phyloP scores from a whole-genome alignment of 208 protist genomes.

The Crithidia brevicula region DNA sequence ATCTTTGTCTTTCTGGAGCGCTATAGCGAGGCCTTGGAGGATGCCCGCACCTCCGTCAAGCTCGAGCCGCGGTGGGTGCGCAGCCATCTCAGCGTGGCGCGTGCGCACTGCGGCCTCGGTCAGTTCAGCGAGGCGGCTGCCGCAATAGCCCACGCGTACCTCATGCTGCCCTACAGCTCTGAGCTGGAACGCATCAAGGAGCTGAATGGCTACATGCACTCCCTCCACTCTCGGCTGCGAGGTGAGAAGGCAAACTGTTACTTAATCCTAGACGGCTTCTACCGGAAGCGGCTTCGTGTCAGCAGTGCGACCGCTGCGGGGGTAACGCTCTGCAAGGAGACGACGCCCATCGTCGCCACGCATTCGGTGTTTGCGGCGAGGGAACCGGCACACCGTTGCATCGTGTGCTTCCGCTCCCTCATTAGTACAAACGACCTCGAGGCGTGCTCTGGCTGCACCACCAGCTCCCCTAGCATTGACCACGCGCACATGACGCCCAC shows the following conservation, averaged over 20 bases:
- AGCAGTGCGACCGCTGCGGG: slow-evolving; percentile 10
- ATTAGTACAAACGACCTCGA: slow-evolving; percentile 1
- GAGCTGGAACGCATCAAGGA: slow-evolving; percentile 62
- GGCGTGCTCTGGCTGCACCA: background rate
- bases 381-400: slow-evolving; percentile 41
- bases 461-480: background rate
- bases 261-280: slow-evolving; percentile 56
- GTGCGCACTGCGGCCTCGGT: slow-evolving; percentile 61
- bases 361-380: slow-evolving; percentile 44
- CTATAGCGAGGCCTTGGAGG: slow-evolving; percentile 50
- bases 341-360: slow-evolving; percentile 47
- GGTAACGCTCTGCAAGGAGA: slow-evolving; percentile 43
- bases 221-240: slow-evolving; percentile 47
- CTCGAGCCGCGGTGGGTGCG: slow-evolving; percentile 70
- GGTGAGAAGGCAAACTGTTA: slow-evolving; percentile 25
- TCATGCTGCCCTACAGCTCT: slow-evolving; percentile 56
- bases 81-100: slow-evolving; percentile 64
- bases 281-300: slow-evolving; percentile 54
- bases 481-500: background rate
- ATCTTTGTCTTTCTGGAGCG: slow-evolving; percentile 63
- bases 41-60: slow-evolving; percentile 48
- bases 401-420: slow-evolving; percentile 48
- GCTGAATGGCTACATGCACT: slow-evolving; percentile 60
- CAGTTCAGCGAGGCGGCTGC: slow-evolving; percentile 46
- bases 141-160: slow-evolving; percentile 37